Conservation (phyloP, 2,329 filamentous ascomycete species). For the Didymella exigua region DNA sequence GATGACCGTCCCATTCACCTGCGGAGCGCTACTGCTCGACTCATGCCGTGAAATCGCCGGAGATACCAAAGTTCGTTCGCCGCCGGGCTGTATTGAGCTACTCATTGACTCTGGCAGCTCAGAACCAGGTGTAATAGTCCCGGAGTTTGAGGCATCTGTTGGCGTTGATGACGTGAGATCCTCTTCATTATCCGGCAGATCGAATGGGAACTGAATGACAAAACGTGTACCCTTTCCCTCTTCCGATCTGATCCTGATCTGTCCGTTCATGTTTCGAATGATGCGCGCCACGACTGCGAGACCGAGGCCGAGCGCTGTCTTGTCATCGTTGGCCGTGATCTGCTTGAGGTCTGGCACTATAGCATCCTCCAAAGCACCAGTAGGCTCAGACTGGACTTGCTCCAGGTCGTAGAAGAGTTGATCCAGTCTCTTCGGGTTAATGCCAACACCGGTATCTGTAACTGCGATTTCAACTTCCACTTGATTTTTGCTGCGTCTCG, state of each 20-base stretch:
- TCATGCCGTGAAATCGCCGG: slow-evolving; percentile 33
- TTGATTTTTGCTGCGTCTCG: slow-evolving; percentile 49
- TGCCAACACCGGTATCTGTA: slow-evolving; percentile 74
- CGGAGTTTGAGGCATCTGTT: slow-evolving; percentile 21
- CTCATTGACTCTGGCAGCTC: slow-evolving; percentile 7
- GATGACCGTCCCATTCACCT: slow-evolving; percentile 8
- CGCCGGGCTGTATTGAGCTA: slow-evolving; percentile 30
- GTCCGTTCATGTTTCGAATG: slow-evolving; percentile 88
- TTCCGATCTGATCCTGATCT: slow-evolving; percentile 82
- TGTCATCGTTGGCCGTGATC: slow-evolving; percentile 39
- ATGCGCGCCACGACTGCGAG: slow-evolving; percentile 88
- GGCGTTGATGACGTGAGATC: background rate
- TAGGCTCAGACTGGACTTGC: slow-evolving; percentile 62
- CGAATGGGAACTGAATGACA: slow-evolving; percentile 77
- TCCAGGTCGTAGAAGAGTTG: slow-evolving; percentile 65
- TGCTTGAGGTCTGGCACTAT: slow-evolving; percentile 41
- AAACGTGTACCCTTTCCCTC: slow-evolving; percentile 82
- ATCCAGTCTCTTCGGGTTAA: slow-evolving; percentile 63
- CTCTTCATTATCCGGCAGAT: slow-evolving; percentile 58
- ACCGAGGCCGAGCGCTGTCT: slow-evolving; percentile 73
- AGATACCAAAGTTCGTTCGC: slow-evolving; percentile 67
- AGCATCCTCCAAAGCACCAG: slow-evolving; percentile 38
- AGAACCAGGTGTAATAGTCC: slow-evolving; percentile 29
- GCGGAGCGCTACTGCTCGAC: slow-evolving; percentile 19
- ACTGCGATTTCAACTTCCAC: slow-evolving; percentile 75